Evolutionary conservation across 2,329 filamentous ascomycete species (phyloP), one percentile per base, ranked within the genome.

Genomic region (Colletotrichum endophyticum): DNA sequence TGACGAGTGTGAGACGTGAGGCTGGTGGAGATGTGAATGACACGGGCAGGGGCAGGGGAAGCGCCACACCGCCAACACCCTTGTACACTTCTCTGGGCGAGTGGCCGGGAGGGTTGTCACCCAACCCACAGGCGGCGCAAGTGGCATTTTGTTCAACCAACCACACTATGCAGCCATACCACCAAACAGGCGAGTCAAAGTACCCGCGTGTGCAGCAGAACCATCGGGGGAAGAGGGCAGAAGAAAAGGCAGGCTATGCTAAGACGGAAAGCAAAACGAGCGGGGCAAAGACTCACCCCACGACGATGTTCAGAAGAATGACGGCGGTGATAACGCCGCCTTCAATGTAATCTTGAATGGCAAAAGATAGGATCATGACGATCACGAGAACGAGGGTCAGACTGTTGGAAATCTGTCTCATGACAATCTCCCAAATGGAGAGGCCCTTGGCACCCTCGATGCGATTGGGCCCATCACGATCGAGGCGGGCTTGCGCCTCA

Each of bases 381-480:
- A 95, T 92, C 79, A 95, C 88, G 80, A 96, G 92, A 78, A 95
- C 92, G 83, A 94, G 88, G 78, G 94, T 95, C 85, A 95, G 87
- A 86, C 93, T 94, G 87, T 95, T 95, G 79, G 93, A 94, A 80
- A 95, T 90, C 87, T 95, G 94, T 82, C 93, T 94, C 86, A 95
- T 85, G 86, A 95, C 90, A 87, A 95, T 94, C 86, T 94, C 91
- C 91, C 93, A 94, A 85, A 93, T 82, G 85, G 93, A 95, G 86
- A 94, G 86, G 85, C 92, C 92, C 86, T 93, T 92, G 88, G 92
- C 91, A 85, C 92, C 91, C 85, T 93, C 91, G 87, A 95, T 91
- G 83, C 90, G 90, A 87, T 95, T 95, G 80, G 91, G 89, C 80
- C 94, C 94, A 90, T 94, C 88, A 82, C 89, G 88, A 84, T 86